A percentile compares a stretch with the other conserved stretches of the same genome.
These are phyloP conservation scores for Talaromyces atroroseus DNA, from an alignment of 2,329 filamentous ascomycete species.

Conservation along the genomic window DNA sequence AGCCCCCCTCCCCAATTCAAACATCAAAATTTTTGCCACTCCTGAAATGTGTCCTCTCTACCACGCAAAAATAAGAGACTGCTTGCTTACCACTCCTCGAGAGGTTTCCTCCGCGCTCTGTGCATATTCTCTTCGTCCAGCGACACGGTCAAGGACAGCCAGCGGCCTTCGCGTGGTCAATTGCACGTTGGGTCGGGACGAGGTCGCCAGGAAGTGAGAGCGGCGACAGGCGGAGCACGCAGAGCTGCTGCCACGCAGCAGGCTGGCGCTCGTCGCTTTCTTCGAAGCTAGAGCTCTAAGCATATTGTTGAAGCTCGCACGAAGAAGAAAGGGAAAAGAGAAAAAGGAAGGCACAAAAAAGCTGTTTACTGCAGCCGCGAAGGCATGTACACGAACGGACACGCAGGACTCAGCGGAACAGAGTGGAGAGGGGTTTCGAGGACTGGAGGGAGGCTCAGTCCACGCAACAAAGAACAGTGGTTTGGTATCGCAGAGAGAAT, in stretches of 20 bases:
- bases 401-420: not conserved
- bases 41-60: not conserved
- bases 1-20: too few species aligned
- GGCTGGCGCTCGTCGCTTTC: slow-evolving; percentile 32
- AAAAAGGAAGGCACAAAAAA: not conserved
- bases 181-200: slow-evolving; percentile 29
- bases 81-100: slow-evolving; percentile 54
- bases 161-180: slow-evolving; percentile 38
- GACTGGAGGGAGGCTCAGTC: not conserved
- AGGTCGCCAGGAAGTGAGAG: slow-evolving; percentile 30
- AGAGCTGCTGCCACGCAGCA: slow-evolving; percentile 31
- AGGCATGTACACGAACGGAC: not conserved
- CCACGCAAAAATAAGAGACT: slow-evolving; percentile 7
- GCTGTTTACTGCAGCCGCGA: not conserved
- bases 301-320: slow-evolving; percentile 21
- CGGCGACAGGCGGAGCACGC: slow-evolving; percentile 28
- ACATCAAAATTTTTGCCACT: not conserved
- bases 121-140: slow-evolving; percentile 52
- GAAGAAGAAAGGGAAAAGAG: not conserved
- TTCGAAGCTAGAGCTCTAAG: slow-evolving; percentile 34
- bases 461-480: not conserved
- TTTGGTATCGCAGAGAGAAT: not conserved
- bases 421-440: not conserved
- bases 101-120: slow-evolving; percentile 53
- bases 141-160: slow-evolving; percentile 33